Evolutionary conservation across 2,329 filamentous ascomycete species (phyloP).

Genomic region (Fusarium bulbicola): DNA sequence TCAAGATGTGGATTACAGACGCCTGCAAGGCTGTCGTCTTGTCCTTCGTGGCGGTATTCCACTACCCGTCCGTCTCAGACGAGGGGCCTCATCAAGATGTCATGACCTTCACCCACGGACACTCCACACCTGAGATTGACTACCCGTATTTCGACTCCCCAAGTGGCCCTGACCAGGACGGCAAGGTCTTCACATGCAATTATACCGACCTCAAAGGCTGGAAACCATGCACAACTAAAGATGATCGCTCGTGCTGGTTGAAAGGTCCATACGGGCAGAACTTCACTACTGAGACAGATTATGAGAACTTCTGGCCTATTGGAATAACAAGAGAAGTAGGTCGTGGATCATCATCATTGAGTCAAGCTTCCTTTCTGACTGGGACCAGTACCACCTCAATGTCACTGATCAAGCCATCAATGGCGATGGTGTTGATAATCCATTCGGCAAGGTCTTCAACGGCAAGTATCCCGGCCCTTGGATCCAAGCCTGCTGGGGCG

Average conservation of each 20-base stretch:
- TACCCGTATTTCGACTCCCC: neutral
- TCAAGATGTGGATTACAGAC: constrained; percentile 9
- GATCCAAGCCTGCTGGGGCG: neutral
- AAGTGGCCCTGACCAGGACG: neutral
- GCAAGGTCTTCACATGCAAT: neutral
- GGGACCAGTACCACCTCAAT: neutral
- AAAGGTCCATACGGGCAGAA: neutral
- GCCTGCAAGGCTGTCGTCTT: constrained; percentile 4
- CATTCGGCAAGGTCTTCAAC: constrained; percentile 6
- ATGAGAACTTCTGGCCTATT: constrained; percentile 10
- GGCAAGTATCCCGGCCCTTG: neutral
- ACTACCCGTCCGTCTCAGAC: neutral
- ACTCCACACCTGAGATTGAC: neutral
- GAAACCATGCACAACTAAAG: neutral
- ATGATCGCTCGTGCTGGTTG: constrained; percentile 1
- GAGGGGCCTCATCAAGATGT: neutral
- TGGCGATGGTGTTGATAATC: constrained; percentile 1
- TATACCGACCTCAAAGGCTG: constrained; percentile 3
- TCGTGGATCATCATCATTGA: fast-evolving
- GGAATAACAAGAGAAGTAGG: neutral
- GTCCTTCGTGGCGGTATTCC: neutral
- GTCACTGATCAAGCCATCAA: constrained; percentile 12
- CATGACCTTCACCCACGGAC: neutral
- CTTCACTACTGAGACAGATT: neutral
- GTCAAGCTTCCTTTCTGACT: neutral